A percentile compares a stretch with the other conserved stretches of the same genome.
phyloP scores from a whole-genome alignment of 2,329 filamentous ascomycete genomes.

The Furcasterigmium furcatum region DNA sequence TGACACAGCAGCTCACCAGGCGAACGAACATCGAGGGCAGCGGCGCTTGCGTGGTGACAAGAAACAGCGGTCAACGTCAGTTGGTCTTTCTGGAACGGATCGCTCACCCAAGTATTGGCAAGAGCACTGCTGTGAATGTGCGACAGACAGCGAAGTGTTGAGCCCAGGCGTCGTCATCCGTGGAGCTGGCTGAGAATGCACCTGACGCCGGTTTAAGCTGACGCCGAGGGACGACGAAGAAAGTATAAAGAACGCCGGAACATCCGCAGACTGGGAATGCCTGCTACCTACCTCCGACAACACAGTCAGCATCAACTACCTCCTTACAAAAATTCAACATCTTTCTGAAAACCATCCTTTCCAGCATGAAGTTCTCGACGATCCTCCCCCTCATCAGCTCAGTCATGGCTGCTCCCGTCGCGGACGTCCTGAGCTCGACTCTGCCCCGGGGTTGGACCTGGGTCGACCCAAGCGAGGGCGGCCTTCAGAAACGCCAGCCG shows the following conservation, averaged over 20 bases:
- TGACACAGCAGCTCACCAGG: not conserved
- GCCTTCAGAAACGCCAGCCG: not conserved
- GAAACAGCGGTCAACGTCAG: not conserved
- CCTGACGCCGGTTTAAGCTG: too few relatives aligned
- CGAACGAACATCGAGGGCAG: not conserved
- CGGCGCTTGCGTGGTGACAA: not conserved
- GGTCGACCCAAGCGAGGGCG: not conserved
- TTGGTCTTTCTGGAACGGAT: too few relatives aligned
- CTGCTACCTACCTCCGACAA: too few relatives aligned
- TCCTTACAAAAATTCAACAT: not conserved
- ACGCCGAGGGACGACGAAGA: too few relatives aligned
- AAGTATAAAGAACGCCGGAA: too few relatives aligned
- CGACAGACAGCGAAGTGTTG: too few relatives aligned
- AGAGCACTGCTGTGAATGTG: too few relatives aligned
- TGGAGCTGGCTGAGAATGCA: too few relatives aligned
- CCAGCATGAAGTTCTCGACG: conserved; percentile 6
- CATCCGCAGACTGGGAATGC: too few relatives aligned
- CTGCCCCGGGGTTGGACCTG: not conserved
- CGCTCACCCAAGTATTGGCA: too few relatives aligned
- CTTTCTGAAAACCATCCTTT: not conserved
- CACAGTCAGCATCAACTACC: too few relatives aligned
- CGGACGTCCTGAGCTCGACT: not conserved
- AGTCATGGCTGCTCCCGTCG: not conserved
- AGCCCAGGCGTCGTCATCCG: too few relatives aligned
- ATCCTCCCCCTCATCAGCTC: not conserved